Base-by-base conservation (phyloP, 345 rosid species). In the Barbarea vulgaris region DNA sequence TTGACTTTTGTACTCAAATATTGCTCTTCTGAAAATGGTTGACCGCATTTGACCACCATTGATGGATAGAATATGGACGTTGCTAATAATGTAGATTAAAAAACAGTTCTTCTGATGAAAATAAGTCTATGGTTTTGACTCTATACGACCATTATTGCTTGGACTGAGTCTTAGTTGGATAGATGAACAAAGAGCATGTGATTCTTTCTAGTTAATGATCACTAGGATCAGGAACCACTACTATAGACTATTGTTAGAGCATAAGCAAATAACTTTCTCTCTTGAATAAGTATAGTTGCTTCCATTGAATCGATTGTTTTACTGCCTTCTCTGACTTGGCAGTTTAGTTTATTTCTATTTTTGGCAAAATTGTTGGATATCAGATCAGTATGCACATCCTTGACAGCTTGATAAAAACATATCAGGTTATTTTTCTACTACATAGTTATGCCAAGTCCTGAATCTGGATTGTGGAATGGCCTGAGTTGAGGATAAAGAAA, bases 1-100 rank as follows among this genome's bases (percentile, higher is more conserved):
- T 77, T 77, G 76, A 77, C 76, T 68, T 66, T 48, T 55, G 34
- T 27, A 9, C 36, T 48, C 39, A 41, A 60, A 51, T 47, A 37
- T 28, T 19, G 15, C 37, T 52, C 42, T 17, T 69, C 9, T 69
- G 30, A 18, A 42, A 41, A 41, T 6, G 51, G 15, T 34, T 69
- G 80, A 60, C 69, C 44, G 47, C 37, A 41, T 53, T 69, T 60
- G 80, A 77, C 76, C 76, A 44, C 51, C 66, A 33, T 51, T 52
- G 69, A 69, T 28, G 21, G 22, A 21, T 48, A 37, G 18, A 58
- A 17, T 75, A 6, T 48, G 33, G 27, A 59, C 18, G 9, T 48
- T 3, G 17, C 36, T 62, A 42, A 61, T 69, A 37, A 67, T 61
- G 73, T 67, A 28, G 48, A 75, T 59, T 60, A 30, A 19, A 60